phyloP scores from a whole-genome alignment of 495 filamentous ascomycete species.

The Viridothelium virens region DNA sequence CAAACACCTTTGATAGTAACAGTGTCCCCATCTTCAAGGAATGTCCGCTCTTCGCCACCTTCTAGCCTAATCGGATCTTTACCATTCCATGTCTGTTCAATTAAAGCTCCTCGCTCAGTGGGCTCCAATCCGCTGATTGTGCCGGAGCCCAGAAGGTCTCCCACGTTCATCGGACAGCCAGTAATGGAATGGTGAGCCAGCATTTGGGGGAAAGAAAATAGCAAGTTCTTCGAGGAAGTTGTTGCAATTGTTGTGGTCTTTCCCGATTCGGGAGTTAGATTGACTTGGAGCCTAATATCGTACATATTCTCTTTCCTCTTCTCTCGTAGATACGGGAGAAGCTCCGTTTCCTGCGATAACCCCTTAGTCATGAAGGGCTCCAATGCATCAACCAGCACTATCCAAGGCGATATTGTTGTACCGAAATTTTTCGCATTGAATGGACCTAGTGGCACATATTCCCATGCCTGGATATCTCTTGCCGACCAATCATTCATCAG shows the following conservation, averaged over 20 bases:
- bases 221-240: slow-evolving; percentile 61
- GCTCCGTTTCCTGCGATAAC: slow-evolving; percentile 53
- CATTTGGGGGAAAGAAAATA: slow-evolving; percentile 94
- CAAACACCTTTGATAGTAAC: slow-evolving; percentile 63
- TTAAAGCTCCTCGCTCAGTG: slow-evolving; percentile 59
- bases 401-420: slow-evolving; percentile 83
- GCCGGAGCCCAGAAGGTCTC: slow-evolving; percentile 81
- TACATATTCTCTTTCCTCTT: slow-evolving; percentile 54
- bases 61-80: slow-evolving; percentile 59
- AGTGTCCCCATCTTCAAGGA: slow-evolving; percentile 79
- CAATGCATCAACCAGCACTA: slow-evolving; percentile 76
- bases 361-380: slow-evolving; percentile 58
- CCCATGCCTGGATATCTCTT: slow-evolving; percentile 84
- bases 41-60: slow-evolving; percentile 63
- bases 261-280: slow-evolving; percentile 56
- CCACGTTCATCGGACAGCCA: slow-evolving; percentile 72
- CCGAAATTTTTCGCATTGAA: slow-evolving; percentile 93
- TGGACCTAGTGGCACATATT: slow-evolving; percentile 58
- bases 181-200: slow-evolving; percentile 82
- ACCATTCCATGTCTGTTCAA: slow-evolving; percentile 69
- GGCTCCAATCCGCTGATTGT: slow-evolving; percentile 72
- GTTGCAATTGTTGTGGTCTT: slow-evolving; percentile 55
- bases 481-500: slow-evolving; percentile 95
- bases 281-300: slow-evolving; percentile 68
- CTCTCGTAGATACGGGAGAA: slow-evolving; percentile 67